phyloP scores from a whole-genome alignment of 1,139 yeast species.

The Fermentozyma sake region DNA sequence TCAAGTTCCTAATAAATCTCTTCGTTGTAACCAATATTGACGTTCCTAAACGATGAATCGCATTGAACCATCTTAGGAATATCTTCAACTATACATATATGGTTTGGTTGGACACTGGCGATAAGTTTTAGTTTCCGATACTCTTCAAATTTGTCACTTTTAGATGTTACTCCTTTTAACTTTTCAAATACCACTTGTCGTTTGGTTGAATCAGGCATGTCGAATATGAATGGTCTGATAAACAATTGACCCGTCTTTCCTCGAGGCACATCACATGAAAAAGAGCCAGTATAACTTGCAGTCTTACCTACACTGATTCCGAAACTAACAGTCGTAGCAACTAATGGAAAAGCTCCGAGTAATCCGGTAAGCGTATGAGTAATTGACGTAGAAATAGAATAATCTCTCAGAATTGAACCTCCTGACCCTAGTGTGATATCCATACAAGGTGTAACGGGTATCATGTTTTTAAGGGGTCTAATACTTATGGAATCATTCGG shows the following conservation, averaged over 20 bases:
- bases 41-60: background rate
- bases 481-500: background rate
- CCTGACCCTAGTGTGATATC: conserved; percentile 3
- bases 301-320: conserved; percentile 2
- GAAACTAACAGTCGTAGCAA: conserved; percentile 1
- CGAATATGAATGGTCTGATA: conserved; percentile 9
- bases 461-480: background rate
- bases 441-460: conserved; percentile 7
- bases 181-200: conserved; percentile 9
- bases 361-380: background rate
- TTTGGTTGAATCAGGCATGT: conserved; percentile 10
- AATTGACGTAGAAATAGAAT: conserved; percentile 3
- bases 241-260: conserved; percentile 16
- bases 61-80: background rate
- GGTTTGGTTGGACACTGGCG: conserved; percentile 1
- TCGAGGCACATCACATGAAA: conserved; percentile 12
- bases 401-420: conserved; percentile 3
- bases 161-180: conserved; percentile 6
- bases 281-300: conserved; percentile 8
- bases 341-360: conserved; percentile 1
- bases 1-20: background rate
- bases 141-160: conserved; percentile 2
- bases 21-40: conserved; percentile 1
- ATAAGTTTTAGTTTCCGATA: conserved; percentile 1
- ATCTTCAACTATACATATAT: conserved; percentile 1